phyloP scores from a whole-genome alignment of 192 early-diverging fungal species.

The Podila clonocystis region DNA sequence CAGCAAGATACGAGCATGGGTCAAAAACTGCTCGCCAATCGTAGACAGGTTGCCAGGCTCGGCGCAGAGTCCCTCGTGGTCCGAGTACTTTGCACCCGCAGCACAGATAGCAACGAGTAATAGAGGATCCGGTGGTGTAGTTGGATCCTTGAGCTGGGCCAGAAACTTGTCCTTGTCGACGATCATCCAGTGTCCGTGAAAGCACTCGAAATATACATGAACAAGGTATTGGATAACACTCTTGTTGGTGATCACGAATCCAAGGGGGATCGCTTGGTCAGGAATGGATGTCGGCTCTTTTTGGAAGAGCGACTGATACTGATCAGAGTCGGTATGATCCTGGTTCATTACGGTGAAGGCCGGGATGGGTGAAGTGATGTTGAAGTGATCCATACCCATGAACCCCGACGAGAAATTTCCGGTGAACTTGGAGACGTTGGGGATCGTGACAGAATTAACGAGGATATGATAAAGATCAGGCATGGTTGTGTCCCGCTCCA shows the following conservation, averaged over 20 bases:
- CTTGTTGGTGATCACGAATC: conserved; percentile 50
- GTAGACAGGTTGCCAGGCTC: conserved; percentile 42
- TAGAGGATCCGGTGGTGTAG: conserved; percentile 30
- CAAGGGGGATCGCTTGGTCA: conserved; percentile 23
- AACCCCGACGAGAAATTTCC: neutral
- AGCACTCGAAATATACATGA: conserved; percentile 49
- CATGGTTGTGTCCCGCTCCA: conserved; percentile 32
- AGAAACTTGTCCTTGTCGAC: conserved; percentile 46
- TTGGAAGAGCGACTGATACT: conserved; percentile 34
- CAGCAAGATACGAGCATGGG: conserved; percentile 43
- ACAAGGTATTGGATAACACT: conserved; percentile 49
- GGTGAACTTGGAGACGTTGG: conserved; percentile 22
- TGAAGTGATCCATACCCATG: conserved; percentile 26
- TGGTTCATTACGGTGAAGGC: conserved; percentile 24
- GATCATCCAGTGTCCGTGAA: conserved; percentile 50
- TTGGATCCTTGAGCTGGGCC: conserved; percentile 32
- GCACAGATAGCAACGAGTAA: conserved; percentile 47
- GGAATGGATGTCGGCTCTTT: conserved; percentile 24
- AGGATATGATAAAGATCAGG: conserved; percentile 42
- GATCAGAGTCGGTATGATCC: conserved; percentile 25
- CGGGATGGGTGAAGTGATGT: conserved; percentile 19
- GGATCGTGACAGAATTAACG: conserved; percentile 38
- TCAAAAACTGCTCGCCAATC: conserved; percentile 47
- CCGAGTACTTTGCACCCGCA: conserved; percentile 48
- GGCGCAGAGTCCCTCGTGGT: conserved; percentile 35